phyloP scores from a whole-genome alignment of 78 protist genomes.

The Mastigamoeba balamuthi region DNA sequence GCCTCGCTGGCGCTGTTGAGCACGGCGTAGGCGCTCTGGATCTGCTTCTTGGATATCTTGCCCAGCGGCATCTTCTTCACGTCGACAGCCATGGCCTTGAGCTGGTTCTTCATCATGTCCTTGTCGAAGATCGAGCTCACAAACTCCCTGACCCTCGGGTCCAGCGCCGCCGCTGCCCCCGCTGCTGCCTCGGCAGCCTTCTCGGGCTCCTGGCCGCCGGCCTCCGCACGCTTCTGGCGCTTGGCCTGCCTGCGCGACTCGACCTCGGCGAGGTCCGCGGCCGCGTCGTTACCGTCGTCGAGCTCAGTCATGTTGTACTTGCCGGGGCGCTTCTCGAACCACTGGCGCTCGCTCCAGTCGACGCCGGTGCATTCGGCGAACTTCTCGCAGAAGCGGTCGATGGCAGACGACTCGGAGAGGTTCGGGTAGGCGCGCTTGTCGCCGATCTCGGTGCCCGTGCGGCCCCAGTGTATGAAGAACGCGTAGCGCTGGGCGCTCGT shows the following conservation, averaged over 20 bases:
- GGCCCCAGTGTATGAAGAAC: slow-evolving; percentile 22
- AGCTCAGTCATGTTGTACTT: slow-evolving; percentile 23
- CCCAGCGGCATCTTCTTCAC: slow-evolving; percentile 69
- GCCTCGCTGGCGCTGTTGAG: slow-evolving; percentile 20
- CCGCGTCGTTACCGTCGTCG: slow-evolving; percentile 48
- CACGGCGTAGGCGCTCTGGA: slow-evolving; percentile 44
- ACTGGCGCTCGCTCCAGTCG: slow-evolving; percentile 17
- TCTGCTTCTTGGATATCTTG: slow-evolving; percentile 59
- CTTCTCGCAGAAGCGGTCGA: slow-evolving; percentile 1
- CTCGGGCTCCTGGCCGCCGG: not conserved
- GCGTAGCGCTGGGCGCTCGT: not conserved
- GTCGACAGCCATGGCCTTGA: slow-evolving; percentile 50
- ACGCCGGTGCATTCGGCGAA: slow-evolving; percentile 22
- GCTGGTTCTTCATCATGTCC: slow-evolving; percentile 44
- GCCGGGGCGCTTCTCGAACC: slow-evolving; percentile 10
- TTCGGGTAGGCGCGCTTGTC: not conserved
- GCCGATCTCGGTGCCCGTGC: slow-evolving; percentile 29
- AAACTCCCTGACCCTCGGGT: slow-evolving; percentile 11
- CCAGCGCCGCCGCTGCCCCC: not conserved
- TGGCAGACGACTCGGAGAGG: not conserved
- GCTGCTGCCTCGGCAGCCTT: not conserved
- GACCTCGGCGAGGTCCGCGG: slow-evolving; percentile 11
- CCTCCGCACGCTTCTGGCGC: not conserved
- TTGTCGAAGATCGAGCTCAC: slow-evolving; percentile 43
- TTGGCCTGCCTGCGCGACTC: not conserved